Base-by-base conservation (phyloP, 371 early-diverging fungal genomes). In the Haplosporangium sp. region DNA sequence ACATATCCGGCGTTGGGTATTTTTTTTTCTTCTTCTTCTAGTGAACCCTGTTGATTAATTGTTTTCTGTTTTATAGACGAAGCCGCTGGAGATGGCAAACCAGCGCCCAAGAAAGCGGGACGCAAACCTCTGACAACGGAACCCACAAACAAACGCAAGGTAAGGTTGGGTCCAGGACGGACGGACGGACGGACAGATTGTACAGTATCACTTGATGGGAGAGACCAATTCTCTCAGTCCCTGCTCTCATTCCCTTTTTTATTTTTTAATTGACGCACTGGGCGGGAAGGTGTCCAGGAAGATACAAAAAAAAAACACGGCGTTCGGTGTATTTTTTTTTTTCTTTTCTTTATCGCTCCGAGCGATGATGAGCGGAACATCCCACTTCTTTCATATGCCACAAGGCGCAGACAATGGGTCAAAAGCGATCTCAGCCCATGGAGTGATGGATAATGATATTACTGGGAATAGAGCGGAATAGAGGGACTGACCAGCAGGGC, bases 51-150 rank as follows among this genome's bases (percentile, higher is more conserved):
- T 58, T 42, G 18, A n/a, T n/a, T n/a, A n/a, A n/a, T n/a, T n/a
- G n/a, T 48, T 2, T n/a, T 48, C n/a, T 7, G 1, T 2, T 5
- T 48, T 48, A 7, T 60, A 76, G 76, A 76, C 50, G 76, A 76
- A 20, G 59, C 40, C 21, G 56, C 52, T 13, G 61, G 59, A 8
- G 79, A 72, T 12, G 73, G 73, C 20, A 79, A 79, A 51, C 80
- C 80, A 20, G 80, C 80, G 7, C 80, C 80, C 29, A 79, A 79
- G 66, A 79, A 79, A 46, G 73, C 80, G 23, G 80, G 80, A 9
- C 80, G 80, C 53, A 79, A 79, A 38, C 80, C 73, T 0, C 43
- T 79, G 55, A 79, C 80, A 0, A 79, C 80, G 1, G 80, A 79
- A 20, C 80, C 80, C 2, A 68, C 80, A 36, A 79, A 68, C 53